Evolutionary conservation across 768 basidiomycete genomes (phyloP).

Genomic region (Amanita brunnescens): DNA sequence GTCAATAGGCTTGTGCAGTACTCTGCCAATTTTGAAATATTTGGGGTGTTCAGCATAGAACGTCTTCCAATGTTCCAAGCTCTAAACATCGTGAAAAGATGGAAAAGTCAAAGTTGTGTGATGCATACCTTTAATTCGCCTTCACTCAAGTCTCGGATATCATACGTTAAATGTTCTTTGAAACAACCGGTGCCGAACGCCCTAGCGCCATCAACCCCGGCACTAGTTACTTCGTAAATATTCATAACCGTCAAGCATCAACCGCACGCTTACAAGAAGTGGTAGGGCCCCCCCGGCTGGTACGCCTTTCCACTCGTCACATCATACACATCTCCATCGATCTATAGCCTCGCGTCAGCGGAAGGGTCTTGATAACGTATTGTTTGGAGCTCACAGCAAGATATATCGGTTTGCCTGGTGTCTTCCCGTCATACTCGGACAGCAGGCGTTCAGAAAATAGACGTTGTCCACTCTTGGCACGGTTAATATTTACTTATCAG

Average conservation of each 20-base stretch:
- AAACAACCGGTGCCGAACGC: slow-evolving; percentile 95
- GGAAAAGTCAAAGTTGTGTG: neutral
- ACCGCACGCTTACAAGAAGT: slow-evolving; percentile 45
- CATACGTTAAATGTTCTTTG: slow-evolving; percentile 82
- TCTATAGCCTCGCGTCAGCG: slow-evolving; percentile 32
- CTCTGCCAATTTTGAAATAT: slow-evolving; percentile 71
- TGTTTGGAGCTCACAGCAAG: slow-evolving; percentile 53
- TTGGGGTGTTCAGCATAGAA: slow-evolving; percentile 80
- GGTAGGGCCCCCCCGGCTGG: slow-evolving; percentile 83
- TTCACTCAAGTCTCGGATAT: slow-evolving; percentile 72
- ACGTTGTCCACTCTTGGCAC: slow-evolving; percentile 41
- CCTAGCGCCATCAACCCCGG: slow-evolving; percentile 83
- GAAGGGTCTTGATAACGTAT: slow-evolving; percentile 9
- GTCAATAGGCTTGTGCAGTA: slow-evolving; percentile 70
- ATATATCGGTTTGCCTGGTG: slow-evolving; percentile 62
- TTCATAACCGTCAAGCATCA: slow-evolving; percentile 11
- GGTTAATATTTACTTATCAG: neutral
- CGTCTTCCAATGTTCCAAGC: slow-evolving; percentile 80
- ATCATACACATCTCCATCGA: slow-evolving; percentile 90
- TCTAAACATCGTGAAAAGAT: slow-evolving; percentile 28
- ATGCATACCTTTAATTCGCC: slow-evolving; percentile 58
- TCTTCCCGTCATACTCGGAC: slow-evolving; percentile 61
- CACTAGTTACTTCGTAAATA: slow-evolving; percentile 30
- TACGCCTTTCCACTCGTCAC: slow-evolving; percentile 77
- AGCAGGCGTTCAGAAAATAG: slow-evolving; percentile 71